These are phyloP conservation scores for Paecilomyces fulvus DNA, from an alignment of 2,329 filamentous ascomycete species.

Conservation along the genomic window DNA sequence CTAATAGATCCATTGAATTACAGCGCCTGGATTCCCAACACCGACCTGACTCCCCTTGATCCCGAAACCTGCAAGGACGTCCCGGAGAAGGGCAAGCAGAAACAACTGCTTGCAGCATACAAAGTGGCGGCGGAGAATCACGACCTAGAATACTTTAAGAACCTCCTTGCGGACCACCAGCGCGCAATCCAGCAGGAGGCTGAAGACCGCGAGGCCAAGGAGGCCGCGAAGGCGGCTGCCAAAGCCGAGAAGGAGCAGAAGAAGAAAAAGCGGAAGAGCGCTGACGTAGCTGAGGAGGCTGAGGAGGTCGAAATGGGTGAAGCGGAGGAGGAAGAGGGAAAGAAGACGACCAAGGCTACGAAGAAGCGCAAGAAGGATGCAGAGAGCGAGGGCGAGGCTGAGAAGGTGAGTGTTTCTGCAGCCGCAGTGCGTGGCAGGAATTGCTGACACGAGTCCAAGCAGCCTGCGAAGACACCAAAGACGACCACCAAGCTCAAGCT, in stretches of 20 bases:
- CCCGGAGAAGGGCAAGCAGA: conserved; percentile 66
- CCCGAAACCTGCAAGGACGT: conserved; percentile 60
- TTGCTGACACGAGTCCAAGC: conserved; percentile 16
- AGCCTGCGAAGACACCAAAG: conserved; percentile 60
- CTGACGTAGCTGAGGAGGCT: conserved; percentile 40
- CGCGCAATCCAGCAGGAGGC: conserved; percentile 47
- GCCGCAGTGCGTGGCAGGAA: not conserved
- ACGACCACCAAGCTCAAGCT: conserved; percentile 44
- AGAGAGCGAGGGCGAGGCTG: conserved; percentile 61
- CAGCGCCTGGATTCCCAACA: conserved; percentile 89
- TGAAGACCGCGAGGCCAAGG: conserved; percentile 58
- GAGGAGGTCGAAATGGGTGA: conserved; percentile 50
- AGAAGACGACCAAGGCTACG: conserved; percentile 44
- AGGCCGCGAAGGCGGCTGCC: conserved; percentile 46
- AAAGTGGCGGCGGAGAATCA: conserved; percentile 69
- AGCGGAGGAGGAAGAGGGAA: conserved; percentile 35
- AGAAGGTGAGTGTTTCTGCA: conserved; percentile 45
- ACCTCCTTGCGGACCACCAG: conserved; percentile 56
- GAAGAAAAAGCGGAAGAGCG: conserved; percentile 41
- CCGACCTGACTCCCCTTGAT: conserved; percentile 68
- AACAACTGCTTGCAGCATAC: conserved; percentile 71
- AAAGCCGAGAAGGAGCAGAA: conserved; percentile 47
- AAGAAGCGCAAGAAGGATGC: conserved; percentile 77
- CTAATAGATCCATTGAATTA: conserved; percentile 8
- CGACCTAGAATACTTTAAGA: conserved; percentile 74